phyloP scores from a whole-genome alignment of 2,329 filamentous ascomycete species.

The Fusarium sp. region DNA sequence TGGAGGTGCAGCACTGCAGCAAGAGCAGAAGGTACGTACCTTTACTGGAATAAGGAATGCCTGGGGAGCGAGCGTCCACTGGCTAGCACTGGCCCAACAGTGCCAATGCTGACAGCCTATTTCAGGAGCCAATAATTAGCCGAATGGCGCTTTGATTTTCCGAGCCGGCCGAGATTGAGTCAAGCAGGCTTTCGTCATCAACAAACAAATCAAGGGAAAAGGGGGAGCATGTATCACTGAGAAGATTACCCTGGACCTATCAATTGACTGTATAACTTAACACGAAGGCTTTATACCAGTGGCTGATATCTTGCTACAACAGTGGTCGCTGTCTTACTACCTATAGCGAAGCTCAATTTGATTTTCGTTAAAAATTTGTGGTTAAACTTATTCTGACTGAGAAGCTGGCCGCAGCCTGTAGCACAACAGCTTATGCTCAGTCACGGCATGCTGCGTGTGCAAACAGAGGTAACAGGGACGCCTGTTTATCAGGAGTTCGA shows the following conservation, averaged over 20 bases:
- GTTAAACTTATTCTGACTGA: background rate
- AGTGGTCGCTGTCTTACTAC: background rate
- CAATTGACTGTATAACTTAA: background rate
- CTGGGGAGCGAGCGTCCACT: constrained; percentile 16
- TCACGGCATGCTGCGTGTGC: background rate
- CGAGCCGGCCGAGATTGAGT: constrained; percentile 30
- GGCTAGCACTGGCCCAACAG: background rate
- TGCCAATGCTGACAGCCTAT: constrained; percentile 29
- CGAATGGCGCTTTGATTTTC: constrained; percentile 19
- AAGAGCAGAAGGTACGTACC: constrained; percentile 21
- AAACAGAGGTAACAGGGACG: background rate
- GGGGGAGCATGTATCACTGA: constrained; percentile 9
- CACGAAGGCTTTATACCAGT: background rate
- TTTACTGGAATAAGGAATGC: background rate
- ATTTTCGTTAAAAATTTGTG: background rate
- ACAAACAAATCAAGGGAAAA: constrained; percentile 25
- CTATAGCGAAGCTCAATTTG: background rate
- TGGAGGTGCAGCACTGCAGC: constrained; percentile 14
- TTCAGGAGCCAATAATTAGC: constrained; percentile 12
- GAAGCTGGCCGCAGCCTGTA: background rate
- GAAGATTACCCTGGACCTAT: background rate
- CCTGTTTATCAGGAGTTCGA: background rate
- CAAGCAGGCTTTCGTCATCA: constrained; percentile 28
- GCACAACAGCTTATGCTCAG: background rate
- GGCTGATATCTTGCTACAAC: background rate